Base-by-base conservation (phyloP, 2,329 filamentous ascomycete genomes). In the Cucurbitaria berberidis region DNA sequence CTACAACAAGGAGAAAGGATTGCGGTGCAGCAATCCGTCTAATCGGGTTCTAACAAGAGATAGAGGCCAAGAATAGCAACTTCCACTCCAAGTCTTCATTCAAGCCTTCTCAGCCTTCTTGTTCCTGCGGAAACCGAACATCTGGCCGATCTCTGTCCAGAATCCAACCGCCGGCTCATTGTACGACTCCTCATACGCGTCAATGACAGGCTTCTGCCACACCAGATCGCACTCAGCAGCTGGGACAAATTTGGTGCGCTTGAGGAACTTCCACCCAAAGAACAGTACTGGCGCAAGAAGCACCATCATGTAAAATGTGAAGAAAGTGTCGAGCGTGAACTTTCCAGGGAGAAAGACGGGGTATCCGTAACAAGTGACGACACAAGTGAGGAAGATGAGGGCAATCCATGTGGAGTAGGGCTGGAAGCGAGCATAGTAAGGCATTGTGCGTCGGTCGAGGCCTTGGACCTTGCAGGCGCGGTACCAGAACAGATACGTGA, bases 201-300 rank as follows among this genome's bases (percentile, higher is more conserved):
- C 78, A 43, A 80, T 62, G 18, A 73, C 69, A 5, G 73, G 72
- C 67, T 79, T 79, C 13, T 78, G 77, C 48, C 74, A 76, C 51
- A 74, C 73, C 34, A 80, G 67, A 62, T 80, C 78, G 13, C 70
- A 72, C 48, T 78, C 74, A 1, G 45, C 57, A 16, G 71, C 47
- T 49, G 69, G 72, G 57, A 79, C 63, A 21, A 74, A 71, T 34
- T 81, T 82, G 0, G 87, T 89, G 62, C 83, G 80, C 64, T 87
- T 88, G 65, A 81, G 73, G 30, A 86, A 71, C 67, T 90, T 90
- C 79, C 26, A 84, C 49, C 65, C 83, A 89, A n/a, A 81, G 74
- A 24, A 72, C 68, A 18, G 76, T 49, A 67, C 47, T 43, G 53
- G 71, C 50, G 44, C 59, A 15, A 64, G 10, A 11, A 60, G 45